Base-by-base conservation (phyloP, 345 rosid species). In the Pistacia vera region DNA sequence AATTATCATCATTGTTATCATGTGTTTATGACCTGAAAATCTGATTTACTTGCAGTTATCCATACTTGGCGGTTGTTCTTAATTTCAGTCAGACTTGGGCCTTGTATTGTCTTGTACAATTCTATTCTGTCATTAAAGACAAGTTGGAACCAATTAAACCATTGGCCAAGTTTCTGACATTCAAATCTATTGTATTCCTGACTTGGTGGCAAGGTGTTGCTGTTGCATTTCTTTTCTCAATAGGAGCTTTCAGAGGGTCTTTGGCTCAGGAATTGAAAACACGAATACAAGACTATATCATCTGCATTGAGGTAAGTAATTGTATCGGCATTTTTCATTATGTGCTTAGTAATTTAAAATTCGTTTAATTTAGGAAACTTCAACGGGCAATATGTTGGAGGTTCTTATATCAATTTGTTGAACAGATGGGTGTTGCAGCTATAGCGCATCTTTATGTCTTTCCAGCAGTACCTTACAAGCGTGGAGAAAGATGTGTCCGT, bases 141-240 rank as follows among this genome's bases (percentile, higher is more conserved):
- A 91, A 86, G 82, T 70, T 96, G 81, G 90, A 90, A 71, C 97
- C 97, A 67, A 96, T 96, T 68, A 96, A 88, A 85, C 99, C 98
- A 38, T 71, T 96, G 84, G 98, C 99, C 73, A 96, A 96, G 88
- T 96, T 96, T 71, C 76, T 96, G 77, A 92, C 97, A 38, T 91
- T 96, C 83, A 96, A 96, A 85, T 96, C 99, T 49, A 96, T 96
- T 52, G 97, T 96, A 18, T 96, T 96, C 87, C 90, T 96, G 78
- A 96, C 99, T 41, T 96, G 99, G 99, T 96, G 99, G 99, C 98
- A 96, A 93, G 99, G 99, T 59, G 78, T 96, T 20, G 85, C 93
- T 30, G 88, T 96, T 77, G 98, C 99, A 28, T 93, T 96, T 87
- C 97, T 96, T 78, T 92, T 91, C 84, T 88, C 95, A 17, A 80